These are phyloP conservation scores for Ogataea henricii DNA, from an alignment of 805 yeast species.

Conservation along the genomic window DNA sequence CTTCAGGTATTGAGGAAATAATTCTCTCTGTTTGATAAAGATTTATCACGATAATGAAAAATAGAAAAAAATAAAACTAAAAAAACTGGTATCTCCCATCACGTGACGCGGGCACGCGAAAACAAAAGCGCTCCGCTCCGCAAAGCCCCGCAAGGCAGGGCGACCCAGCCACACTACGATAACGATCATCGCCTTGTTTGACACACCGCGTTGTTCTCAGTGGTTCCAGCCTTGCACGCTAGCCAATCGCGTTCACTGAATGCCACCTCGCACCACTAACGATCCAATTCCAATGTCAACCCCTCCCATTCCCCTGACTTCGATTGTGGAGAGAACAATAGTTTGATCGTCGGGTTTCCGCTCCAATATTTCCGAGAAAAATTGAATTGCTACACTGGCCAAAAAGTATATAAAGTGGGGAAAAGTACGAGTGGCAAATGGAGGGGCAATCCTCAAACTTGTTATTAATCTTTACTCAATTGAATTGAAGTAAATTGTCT, in stretches of 20 bases:
- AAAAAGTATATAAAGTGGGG: slow-evolving; percentile 1
- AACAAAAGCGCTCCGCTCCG: background rate
- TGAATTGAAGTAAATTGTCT: background rate
- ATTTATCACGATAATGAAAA: too few species aligned
- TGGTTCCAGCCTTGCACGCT: too few species aligned
- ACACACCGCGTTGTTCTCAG: too few species aligned
- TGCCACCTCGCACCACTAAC: background rate
- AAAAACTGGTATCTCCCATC: background rate
- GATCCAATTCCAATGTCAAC: too few species aligned
- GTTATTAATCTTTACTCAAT: background rate
- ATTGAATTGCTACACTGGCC: background rate
- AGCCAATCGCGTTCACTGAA: background rate
- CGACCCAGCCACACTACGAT: background rate
- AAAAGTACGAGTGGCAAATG: background rate
- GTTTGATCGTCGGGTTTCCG: background rate
- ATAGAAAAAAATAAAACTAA: too few species aligned
- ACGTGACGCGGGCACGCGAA: background rate
- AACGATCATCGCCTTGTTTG: too few species aligned
- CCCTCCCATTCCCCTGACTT: background rate
- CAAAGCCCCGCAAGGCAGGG: background rate
- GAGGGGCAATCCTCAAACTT: background rate
- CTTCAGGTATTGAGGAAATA: too few species aligned
- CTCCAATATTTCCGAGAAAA: background rate
- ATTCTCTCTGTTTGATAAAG: too few species aligned
- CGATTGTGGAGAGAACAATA: background rate